Evolutionary conservation across 1,284 basidiomycete genomes (phyloP), one percentile per base, ranked within the genome.

Genomic region (Papiliotrema laurentii): DNA sequence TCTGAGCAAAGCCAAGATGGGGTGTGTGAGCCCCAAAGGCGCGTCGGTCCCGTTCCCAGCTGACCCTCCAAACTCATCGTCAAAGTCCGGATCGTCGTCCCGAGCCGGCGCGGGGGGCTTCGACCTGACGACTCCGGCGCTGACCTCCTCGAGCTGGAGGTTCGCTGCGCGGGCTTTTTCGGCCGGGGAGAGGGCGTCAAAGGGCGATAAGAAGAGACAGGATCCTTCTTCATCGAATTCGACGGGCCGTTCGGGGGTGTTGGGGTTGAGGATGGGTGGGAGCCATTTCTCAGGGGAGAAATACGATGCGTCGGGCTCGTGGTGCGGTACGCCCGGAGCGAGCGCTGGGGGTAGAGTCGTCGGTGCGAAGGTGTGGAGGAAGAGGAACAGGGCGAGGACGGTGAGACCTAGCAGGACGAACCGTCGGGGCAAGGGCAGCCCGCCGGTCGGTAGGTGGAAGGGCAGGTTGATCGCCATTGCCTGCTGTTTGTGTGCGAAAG

Each of bases 1-100:
- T 37, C 68, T 60, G 43, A 79, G 64, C 40, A 79, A 60, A 1
- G 63, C 71, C 19, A 75, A 54, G 37, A 78, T 76, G 39, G 73
- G 71, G 63, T 77, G 68, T 22, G 62, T 61, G 34, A 66, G 34
- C 10, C 59, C 60, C 3, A 58, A 53, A 31, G 49, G 35, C 18
- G 37, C 37, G 11, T 42, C 40, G 1, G 53, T 51, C 28, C 39
- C 40, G 43, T 61, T 60, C n/a, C 47, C 45, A n/a, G n/a, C n/a
- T n/a, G n/a, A n/a, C 21, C 47, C 50, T 5, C 46, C 47, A 33
- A 58, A 55, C 27, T 63, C 59, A 43, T 58, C 56, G 41, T 61
- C 60, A 26, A 58, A 61, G 42, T 61, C 61, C 16, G 55, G 56
- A 52, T 58, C 56, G 9, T 51, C 54, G 19, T 59, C 54, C 31